These are phyloP conservation scores for Megacollybia platyphylla DNA, from an alignment of 1,284 basidiomycete species.

Conservation along the genomic window DNA sequence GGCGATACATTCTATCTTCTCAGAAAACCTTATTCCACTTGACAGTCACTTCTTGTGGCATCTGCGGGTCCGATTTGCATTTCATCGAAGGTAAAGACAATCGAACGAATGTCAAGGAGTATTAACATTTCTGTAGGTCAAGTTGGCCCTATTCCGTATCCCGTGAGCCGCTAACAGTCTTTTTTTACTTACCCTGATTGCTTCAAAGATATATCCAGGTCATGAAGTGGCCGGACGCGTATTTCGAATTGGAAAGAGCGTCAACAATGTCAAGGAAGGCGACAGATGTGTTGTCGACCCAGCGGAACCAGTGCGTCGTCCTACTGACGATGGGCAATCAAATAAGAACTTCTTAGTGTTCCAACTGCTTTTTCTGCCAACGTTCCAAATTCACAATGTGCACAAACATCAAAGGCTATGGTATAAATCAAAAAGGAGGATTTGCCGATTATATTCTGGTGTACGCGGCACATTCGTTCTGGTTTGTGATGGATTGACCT, in stretches of 20 bases:
- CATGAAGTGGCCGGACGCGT: not conserved
- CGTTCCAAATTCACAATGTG: not conserved
- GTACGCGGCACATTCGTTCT: not conserved
- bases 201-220: not conserved
- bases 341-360: not conserved
- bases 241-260: not conserved
- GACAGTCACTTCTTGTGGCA: not conserved
- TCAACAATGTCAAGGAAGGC: not conserved
- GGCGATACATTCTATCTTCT: not conserved
- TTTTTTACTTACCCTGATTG: not conserved
- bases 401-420: not conserved
- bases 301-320: not conserved
- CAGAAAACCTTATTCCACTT: not conserved
- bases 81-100: not conserved
- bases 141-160: not conserved
- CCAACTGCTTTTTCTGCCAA: not conserved
- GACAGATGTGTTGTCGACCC: slow-evolving; percentile 1
- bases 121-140: not conserved
- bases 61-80: not conserved
- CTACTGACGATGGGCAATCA: not conserved
- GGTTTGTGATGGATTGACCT: too few relatives aligned
- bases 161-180: not conserved
- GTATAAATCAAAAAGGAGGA: not conserved
- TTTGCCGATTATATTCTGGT: not conserved
- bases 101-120: not conserved